Evolutionary conservation across 805 yeast genomes (phyloP), one percentile per base, ranked within the genome.

Genomic region (Pichia exigua): DNA sequence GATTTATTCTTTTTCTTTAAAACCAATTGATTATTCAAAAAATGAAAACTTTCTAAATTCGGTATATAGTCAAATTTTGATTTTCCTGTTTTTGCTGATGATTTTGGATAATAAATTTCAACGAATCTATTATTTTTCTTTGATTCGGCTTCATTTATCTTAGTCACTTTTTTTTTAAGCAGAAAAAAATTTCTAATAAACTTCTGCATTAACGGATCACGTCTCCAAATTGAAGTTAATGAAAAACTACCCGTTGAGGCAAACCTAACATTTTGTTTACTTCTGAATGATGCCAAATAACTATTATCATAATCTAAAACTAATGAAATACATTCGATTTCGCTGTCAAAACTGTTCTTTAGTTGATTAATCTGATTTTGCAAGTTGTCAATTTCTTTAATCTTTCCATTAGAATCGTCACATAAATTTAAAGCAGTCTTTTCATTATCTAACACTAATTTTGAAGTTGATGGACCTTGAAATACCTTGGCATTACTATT

Each of bases 131-230:
- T 42, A 11, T 42, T 42, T 10, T 26, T 26, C 5, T 20, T 27
- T 32, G 30, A 38, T 49, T 22, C 40, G 17, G 22, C 13, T n/a
- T 26, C 17, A 4, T 15, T 26, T 18, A 10, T 22, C 20, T 7
- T 12, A 17, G 30, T 27, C 13, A n/a, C 27, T 18, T 22, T 49
- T 10, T 48, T 35, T 32, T 38, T 48, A 15, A 52, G 17, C 1
- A 42, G 8, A 17, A 47, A 45, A 40, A 56, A 57, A 6, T 32
- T 39, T 11, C 49, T 46, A 6, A 55, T 49, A 10, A 58, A 41
- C 17, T 44, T 46, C 9, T 32, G 17, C 56, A 59, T 55, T n/a
- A 59, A 45, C 4, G 61, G 59, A 46, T 59, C 62, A 32, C 55
- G 47, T 10, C 46, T 45, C 61, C 60, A 57, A 4, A 59, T 15